Evolutionary conservation across 257 asterid genomes (phyloP), one percentile per base, ranked within the genome.

Genomic region (Solanum clarkiae): DNA sequence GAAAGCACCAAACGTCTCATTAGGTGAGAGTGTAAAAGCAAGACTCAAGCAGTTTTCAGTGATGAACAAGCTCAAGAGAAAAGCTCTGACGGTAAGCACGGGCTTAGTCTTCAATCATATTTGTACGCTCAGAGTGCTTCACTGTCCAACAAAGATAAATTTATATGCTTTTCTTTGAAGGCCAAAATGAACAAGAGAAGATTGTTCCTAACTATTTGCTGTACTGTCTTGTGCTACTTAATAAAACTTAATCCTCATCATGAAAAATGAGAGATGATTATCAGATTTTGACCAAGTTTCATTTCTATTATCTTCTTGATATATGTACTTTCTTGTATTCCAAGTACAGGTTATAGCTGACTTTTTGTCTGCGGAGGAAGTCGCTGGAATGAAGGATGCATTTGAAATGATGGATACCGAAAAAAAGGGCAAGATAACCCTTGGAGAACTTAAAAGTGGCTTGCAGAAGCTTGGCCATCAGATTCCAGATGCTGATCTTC

Each of bases 1-100:
- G 84, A 91, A 92, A 86, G 92, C 95, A 47, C 93, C 97, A n/a
- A 93, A 93, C 56, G 91, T 92, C 59, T 89, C 95, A 22, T 84
- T 93, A 69, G 97, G 97, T 32, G 95, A 93, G 88, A 90, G 91
- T 15, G 97, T 93, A n/a, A 93, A 92, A 89, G 92, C 97, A 72
- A 90, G 95, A 90, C 93, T 93, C 80, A 93, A 91, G 72, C 95
- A 93, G 80, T 92, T 93, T 84, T 91, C 94, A 13, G 92, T 90
- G 82, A 93, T 91, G 95, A 93, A 93, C 88, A 93, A 90, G 86
- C 92, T 93, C 89, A 93, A 92, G 88, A 92, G 92, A 88, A 86
- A 90, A 86, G 97, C 97, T 47, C 84, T 93, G 20, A 62, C 91
- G 93, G 97, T 93, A 92, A 53, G 45, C 60, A 15, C 44, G 45